Conservation (phyloP, 352 stramenopile genomes). For the Plasmopara muralis region DNA sequence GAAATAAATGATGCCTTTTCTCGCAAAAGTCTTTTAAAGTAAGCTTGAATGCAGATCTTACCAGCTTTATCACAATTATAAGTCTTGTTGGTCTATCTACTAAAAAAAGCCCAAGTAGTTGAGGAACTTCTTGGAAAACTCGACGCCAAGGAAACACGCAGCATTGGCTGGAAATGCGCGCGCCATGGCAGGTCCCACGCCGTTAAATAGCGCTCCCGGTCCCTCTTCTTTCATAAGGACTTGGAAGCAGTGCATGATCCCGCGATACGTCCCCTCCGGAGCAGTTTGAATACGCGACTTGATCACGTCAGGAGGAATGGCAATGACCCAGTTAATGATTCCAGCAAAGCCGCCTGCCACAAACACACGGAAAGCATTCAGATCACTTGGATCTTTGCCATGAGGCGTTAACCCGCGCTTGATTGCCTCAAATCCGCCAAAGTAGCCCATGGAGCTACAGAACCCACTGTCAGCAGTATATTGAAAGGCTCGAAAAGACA, state of each 20-base stretch:
- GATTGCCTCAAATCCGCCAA: slow-evolving; percentile 90
- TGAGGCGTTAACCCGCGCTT: slow-evolving; percentile 83
- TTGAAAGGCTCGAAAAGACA: slow-evolving; percentile 7
- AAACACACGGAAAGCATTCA: slow-evolving; percentile 88
- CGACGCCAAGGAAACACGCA: slow-evolving; percentile 91
- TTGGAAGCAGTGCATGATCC: slow-evolving; percentile 88
- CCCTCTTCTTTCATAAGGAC: slow-evolving; percentile 94
- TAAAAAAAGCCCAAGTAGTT: slow-evolving; percentile 73
- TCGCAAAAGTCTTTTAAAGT: slow-evolving; percentile 62
- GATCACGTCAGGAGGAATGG: slow-evolving; percentile 94
- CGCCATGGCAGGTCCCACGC: slow-evolving; percentile 90
- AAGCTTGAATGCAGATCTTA: slow-evolving; percentile 15
- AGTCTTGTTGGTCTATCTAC: background rate
- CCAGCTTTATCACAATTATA: no score
- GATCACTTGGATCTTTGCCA: slow-evolving; percentile 70
- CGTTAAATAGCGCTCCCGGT: slow-evolving; percentile 89
- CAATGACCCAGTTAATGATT: slow-evolving; percentile 93
- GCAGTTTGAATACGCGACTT: slow-evolving; percentile 96
- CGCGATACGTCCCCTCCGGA: slow-evolving; percentile 91
- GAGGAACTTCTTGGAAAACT: slow-evolving; percentile 85
- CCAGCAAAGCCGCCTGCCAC: slow-evolving; percentile 91
- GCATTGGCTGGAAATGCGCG: slow-evolving; percentile 95
- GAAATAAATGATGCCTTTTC: slow-evolving; percentile 83
- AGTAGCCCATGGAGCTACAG: slow-evolving; percentile 90
- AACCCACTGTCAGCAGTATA: background rate